These are phyloP conservation scores for Oryza punctata DNA, from an alignment of 176 grass and related monocot species.

Conservation along the genomic window DNA sequence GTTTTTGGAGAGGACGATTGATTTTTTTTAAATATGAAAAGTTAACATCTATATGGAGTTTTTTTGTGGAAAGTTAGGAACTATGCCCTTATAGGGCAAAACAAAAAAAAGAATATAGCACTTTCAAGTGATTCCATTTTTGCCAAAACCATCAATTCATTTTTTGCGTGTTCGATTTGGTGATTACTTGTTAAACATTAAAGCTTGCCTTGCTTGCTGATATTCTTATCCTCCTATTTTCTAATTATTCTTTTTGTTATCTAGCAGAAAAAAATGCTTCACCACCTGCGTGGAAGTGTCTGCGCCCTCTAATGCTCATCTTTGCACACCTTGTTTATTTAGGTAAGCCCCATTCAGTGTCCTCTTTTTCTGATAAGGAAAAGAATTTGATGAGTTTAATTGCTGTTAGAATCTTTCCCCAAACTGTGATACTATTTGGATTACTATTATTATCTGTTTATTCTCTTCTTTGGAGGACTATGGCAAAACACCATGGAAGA, in stretches of 20 bases:
- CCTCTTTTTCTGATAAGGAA: conserved; percentile 51
- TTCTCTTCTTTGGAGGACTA: conserved; percentile 47
- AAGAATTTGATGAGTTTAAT: conserved; percentile 43
- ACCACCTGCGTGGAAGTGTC: conserved; percentile 30
- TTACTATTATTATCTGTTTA: conserved; percentile 48
- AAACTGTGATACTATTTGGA: conserved; percentile 33
- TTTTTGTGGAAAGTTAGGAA: conserved; percentile 6
- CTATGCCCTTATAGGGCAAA: conserved; percentile 27
- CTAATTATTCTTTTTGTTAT: conserved; percentile 17
- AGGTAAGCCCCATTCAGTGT: conserved; percentile 25
- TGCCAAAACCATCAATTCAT: conserved; percentile 35
- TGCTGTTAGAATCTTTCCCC: conserved; percentile 50
- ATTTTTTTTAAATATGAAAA: not conserved
- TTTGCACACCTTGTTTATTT: conserved; percentile 25
- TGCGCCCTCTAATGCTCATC: conserved; percentile 26
- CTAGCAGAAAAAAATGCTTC: conserved; percentile 33
- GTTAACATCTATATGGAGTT: conserved; percentile 21
- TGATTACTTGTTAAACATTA: conserved; percentile 28
- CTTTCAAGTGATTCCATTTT: conserved; percentile 22
- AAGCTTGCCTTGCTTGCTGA: conserved; percentile 25
- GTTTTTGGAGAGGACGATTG: not conserved
- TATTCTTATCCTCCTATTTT: conserved; percentile 37
- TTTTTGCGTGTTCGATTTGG: conserved; percentile 41
- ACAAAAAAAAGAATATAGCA: conserved; percentile 33
- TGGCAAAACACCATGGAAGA: conserved; percentile 34